Conservation (phyloP, 1,139 yeast species). For the Blastobotrys arbuscula region DNA sequence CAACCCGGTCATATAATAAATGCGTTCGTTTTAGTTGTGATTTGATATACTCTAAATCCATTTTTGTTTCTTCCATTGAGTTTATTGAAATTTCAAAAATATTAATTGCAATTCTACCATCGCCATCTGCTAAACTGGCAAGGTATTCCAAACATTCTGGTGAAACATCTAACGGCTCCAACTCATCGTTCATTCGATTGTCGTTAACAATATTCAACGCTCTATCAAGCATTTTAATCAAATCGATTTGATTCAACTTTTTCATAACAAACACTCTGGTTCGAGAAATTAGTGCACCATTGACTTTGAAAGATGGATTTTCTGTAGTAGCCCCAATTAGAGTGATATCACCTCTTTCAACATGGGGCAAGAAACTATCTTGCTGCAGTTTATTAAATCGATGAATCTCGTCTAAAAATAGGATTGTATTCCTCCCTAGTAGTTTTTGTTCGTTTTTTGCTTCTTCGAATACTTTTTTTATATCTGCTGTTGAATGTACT, state of each 20-base stretch:
- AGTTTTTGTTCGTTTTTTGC: slow-evolving; percentile 64
- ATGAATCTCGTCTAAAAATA: slow-evolving; percentile 91
- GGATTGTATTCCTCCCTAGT: slow-evolving; percentile 64
- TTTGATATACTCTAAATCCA: slow-evolving; percentile 36
- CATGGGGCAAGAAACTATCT: slow-evolving; percentile 54
- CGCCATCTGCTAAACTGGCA: slow-evolving; percentile 82
- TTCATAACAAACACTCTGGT: slow-evolving; percentile 82
- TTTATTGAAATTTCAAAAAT: slow-evolving; percentile 51
- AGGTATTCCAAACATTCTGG: slow-evolving; percentile 60
- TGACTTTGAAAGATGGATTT: slow-evolving; percentile 87
- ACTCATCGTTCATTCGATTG: slow-evolving; percentile 40
- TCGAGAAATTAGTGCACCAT: slow-evolving; percentile 81
- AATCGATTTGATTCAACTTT: slow-evolving; percentile 51
- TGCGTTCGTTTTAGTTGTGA: slow-evolving; percentile 46
- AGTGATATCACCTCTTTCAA: slow-evolving; percentile 39
- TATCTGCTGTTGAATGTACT: slow-evolving; percentile 61
- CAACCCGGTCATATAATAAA: slow-evolving; percentile 74
- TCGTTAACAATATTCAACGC: slow-evolving; percentile 60
- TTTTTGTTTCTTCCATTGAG: slow-evolving; percentile 11
- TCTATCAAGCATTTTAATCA: slow-evolving; percentile 53
- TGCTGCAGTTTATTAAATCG: slow-evolving; percentile 87
- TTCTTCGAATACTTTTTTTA: slow-evolving; percentile 66
- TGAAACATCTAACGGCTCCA: slow-evolving; percentile 45
- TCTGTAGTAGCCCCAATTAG: slow-evolving; percentile 94
- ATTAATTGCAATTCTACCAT: slow-evolving; percentile 78